Conservation (phyloP, 106 monocot species). For the Dendrobium huoshanense region DNA sequence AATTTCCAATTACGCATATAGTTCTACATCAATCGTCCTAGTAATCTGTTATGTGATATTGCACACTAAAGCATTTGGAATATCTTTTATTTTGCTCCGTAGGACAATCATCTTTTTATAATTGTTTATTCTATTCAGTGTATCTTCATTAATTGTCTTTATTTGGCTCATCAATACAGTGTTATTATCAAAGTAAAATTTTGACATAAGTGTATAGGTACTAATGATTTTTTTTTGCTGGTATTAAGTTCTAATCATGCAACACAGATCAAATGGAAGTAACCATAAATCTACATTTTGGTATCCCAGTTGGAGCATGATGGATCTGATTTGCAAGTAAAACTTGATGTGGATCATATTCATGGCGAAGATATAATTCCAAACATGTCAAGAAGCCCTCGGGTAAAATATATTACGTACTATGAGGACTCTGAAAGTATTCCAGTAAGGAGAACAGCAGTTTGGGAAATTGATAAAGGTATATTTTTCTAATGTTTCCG, state of each 20-base stretch:
- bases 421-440: slow-evolving; percentile 94
- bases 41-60: background rate
- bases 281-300: slow-evolving; percentile 1
- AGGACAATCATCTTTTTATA: background rate
- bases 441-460: slow-evolving; percentile 82
- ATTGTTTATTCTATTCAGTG: background rate
- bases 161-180: background rate
- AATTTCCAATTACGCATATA: too few species aligned
- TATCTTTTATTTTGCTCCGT: background rate
- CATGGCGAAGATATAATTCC: slow-evolving; percentile 64
- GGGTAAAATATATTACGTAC: slow-evolving; percentile 91
- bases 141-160: background rate
- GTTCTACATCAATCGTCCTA: too few species aligned
- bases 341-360: slow-evolving; percentile 58
- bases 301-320: slow-evolving; percentile 82
- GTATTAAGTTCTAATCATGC: background rate
- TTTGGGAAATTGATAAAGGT: slow-evolving; percentile 99
- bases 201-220: background rate
- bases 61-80: background rate
- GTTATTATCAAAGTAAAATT: background rate
- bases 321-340: slow-evolving; percentile 85
- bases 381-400: slow-evolving; percentile 77
- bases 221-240: background rate
- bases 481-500: background rate
- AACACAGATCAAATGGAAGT: background rate